Conservation (phyloP, 2,329 filamentous ascomycete genomes). For the Whalleya microplaca region DNA sequence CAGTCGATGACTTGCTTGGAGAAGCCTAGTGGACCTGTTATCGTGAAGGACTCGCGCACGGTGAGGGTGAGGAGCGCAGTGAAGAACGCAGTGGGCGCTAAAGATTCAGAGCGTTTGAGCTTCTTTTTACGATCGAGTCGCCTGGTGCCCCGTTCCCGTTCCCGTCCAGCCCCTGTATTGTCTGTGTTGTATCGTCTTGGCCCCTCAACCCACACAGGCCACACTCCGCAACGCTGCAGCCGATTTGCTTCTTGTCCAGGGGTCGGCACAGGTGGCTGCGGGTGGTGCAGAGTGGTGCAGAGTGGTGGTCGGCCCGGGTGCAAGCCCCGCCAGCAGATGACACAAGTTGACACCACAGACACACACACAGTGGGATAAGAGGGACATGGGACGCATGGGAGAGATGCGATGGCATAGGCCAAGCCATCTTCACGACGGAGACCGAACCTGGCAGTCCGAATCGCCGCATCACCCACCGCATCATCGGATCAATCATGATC, state of each 20-base stretch:
- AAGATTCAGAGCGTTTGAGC: slow-evolving; percentile 14
- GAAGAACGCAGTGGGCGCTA: slow-evolving; percentile 24
- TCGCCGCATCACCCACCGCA: not conserved
- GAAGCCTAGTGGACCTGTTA: slow-evolving; percentile 11
- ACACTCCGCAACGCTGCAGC: slow-evolving; percentile 1
- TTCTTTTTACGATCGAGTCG: slow-evolving; percentile 20
- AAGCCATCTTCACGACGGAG: not conserved
- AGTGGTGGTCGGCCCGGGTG: slow-evolving; percentile 18
- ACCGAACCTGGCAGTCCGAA: not conserved
- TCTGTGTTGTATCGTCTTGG: not conserved
- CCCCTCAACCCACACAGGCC: slow-evolving; percentile 4
- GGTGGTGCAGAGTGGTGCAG: slow-evolving; percentile 1
- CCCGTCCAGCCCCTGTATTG: slow-evolving; percentile 17
- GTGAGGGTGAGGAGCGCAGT: too few species aligned
- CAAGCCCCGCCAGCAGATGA: slow-evolving; percentile 22
- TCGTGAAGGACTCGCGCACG: slow-evolving; percentile 17
- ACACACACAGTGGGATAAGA: slow-evolving; percentile 5
- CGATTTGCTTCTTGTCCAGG: slow-evolving; percentile 11
- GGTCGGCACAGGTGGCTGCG: not conserved
- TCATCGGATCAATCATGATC: too few species aligned
- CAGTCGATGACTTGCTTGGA: not conserved
- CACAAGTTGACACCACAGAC: slow-evolving; percentile 2
- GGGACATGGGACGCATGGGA: not conserved
- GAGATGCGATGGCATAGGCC: slow-evolving; percentile 4
- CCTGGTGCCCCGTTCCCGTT: not conserved